Percentiles rank a stretch among this genome's conserved stretches.
Conservation (phyloP, 225 moss, liverwort and hornwort species). For the Polytrichum commune region DNA sequence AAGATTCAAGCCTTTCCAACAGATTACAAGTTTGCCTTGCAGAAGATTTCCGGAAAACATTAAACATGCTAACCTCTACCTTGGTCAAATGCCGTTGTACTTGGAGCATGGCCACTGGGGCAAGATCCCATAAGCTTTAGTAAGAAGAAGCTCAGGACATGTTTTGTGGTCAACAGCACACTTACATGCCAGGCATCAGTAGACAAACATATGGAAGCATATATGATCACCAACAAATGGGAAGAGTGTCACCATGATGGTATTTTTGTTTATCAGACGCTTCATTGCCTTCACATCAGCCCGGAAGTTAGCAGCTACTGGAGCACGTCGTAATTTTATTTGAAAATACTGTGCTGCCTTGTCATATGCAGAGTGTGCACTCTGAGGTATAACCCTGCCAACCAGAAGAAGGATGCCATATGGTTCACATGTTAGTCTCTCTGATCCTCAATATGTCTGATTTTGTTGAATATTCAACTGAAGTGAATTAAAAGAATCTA, state of each 20-base stretch:
- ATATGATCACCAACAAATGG: conserved; percentile 1
- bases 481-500: not conserved
- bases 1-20: no score
- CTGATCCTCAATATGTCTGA: no score
- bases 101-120: no score
- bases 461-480: not conserved
- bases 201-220: not conserved
- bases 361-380: conserved; percentile 97
- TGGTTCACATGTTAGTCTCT: no score
- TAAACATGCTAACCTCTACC: no score
- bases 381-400: conserved; percentile 72
- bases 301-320: conserved; percentile 66
- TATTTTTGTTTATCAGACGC: conserved; percentile 77
- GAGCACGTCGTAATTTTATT: conserved; percentile 78
- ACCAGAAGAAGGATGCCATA: not conserved
- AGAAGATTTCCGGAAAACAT: no score
- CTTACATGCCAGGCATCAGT: not conserved
- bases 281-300: conserved; percentile 74
- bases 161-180: not conserved
- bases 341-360: conserved; percentile 97
- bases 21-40: no score
- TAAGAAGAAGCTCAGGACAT: no score
- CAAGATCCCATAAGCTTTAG: no score
- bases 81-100: no score
- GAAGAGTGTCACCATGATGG: conserved; percentile 65